Conservation (phyloP, 495 filamentous ascomycete species). For the Penicillium odoratum region DNA sequence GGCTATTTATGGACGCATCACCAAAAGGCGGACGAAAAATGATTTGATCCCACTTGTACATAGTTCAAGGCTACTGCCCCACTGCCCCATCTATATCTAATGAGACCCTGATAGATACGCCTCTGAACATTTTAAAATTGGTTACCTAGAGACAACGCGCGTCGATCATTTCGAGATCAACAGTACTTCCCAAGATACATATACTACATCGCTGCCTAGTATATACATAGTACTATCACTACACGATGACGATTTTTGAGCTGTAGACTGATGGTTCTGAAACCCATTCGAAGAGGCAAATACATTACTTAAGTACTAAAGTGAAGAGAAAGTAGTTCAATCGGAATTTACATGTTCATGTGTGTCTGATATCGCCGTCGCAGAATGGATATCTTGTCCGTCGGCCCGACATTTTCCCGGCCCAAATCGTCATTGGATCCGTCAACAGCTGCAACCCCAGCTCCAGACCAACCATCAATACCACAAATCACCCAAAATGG, state of each 20-base stretch:
- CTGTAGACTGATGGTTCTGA: background rate
- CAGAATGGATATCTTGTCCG: background rate
- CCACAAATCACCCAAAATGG: slow-evolving; percentile 37
- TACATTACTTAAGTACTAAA: background rate
- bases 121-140: background rate
- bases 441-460: slow-evolving; percentile 10
- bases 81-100: slow-evolving; percentile 4
- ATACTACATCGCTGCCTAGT: background rate
- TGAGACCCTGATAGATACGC: background rate
- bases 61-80: slow-evolving; percentile 8
- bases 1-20: slow-evolving; percentile 6
- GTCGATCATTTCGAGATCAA: background rate
- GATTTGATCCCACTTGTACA: slow-evolving; percentile 14
- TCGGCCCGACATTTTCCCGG: slow-evolving; percentile 22
- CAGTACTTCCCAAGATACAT: background rate
- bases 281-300: background rate
- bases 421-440: slow-evolving; percentile 23
- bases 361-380: background rate
- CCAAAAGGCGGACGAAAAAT: slow-evolving; percentile 6
- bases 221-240: background rate
- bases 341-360: background rate
- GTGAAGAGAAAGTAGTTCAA: background rate
- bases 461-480: slow-evolving; percentile 10
- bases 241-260: background rate
- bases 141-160: background rate